Base-by-base conservation (phyloP, 1,284 basidiomycete species). In the Sanguinoderma infundibulare region DNA sequence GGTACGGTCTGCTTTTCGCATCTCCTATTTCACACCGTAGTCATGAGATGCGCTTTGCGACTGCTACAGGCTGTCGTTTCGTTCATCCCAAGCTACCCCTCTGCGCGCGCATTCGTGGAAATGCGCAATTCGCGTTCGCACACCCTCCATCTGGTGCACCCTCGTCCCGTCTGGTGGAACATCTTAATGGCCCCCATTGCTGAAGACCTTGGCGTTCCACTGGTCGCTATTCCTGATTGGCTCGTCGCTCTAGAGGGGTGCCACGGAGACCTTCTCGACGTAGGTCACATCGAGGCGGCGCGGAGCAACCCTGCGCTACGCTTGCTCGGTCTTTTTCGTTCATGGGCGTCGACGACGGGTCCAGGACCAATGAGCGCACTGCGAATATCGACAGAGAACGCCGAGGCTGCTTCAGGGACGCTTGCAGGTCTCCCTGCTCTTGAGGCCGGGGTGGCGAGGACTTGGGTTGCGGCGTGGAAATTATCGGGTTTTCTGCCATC, bases 81-180 rank as follows among this genome's bases (percentile, higher is more conserved):
- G 5, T 75, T 71, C 70, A 57, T 75, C 35, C 69, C 69, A 2
- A 34, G 59, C 5, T 66, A 70, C 22, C 50, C 64, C 3, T 66
- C 70, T 0, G 68, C 72, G 3, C 51, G 46, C 7, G 65, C 65
- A 3, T 50, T 72, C 20, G 35, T 66, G 3, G 71, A 73, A 32
- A 66, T 69, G 63, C 61, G 67, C 1, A 38, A 59, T 14, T 51
- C 67, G 2, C 40, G 47, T 2, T 24, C 54, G 9, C 44, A 53
- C 1, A 36, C 71, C 26, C 50, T 74, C 12, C 70, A 74, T 52
- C 68, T 74, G 24, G 68, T 69, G 0, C 73, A 74, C 51, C 70
- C 72, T 4, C 46, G 50, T 10, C 66, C 66, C 2, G 57, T 65
- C 10, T 57, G 59, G 5, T 72, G 69, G 68, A 32, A 46, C 9